phyloP scores from a whole-genome alignment of 2,329 filamentous ascomycete genomes.

The Stachybotrys echinatus region DNA sequence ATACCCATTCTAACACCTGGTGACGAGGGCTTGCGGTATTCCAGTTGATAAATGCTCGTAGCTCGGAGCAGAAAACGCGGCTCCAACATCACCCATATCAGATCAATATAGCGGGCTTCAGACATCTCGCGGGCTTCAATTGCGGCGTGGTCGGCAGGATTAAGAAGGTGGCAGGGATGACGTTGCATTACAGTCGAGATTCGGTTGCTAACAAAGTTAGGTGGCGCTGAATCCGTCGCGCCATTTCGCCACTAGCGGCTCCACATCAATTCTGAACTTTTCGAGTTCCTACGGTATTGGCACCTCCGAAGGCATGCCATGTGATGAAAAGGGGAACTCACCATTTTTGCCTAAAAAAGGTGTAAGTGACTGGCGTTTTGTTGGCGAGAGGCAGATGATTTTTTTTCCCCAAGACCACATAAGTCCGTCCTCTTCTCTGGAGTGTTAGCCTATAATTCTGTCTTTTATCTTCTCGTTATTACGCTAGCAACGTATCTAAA shows the following conservation, averaged over 20 bases:
- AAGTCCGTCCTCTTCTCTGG: no score
- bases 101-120: neutral
- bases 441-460: no score
- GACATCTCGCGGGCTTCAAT: neutral
- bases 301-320: no score
- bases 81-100: neutral
- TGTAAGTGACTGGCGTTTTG: no score
- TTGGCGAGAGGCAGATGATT: no score
- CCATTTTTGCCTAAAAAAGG: no score
- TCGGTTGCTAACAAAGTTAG: neutral
- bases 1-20: neutral
- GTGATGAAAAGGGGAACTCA: no score
- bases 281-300: neutral
- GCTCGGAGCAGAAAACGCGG: neutral
- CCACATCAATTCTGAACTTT: neutral
- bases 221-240: neutral
- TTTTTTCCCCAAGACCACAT: no score
- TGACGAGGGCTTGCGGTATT: neutral
- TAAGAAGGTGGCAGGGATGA: neutral
- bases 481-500: no score
- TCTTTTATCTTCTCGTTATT: no score
- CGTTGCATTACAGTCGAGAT: neutral
- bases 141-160: neutral
- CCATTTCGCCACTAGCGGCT: neutral
- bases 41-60: neutral